Percentiles rank a stretch among this genome's conserved stretches.
Evolutionary conservation across 2,329 filamentous ascomycete species (phyloP).

Genomic region (Venturia asperata): DNA sequence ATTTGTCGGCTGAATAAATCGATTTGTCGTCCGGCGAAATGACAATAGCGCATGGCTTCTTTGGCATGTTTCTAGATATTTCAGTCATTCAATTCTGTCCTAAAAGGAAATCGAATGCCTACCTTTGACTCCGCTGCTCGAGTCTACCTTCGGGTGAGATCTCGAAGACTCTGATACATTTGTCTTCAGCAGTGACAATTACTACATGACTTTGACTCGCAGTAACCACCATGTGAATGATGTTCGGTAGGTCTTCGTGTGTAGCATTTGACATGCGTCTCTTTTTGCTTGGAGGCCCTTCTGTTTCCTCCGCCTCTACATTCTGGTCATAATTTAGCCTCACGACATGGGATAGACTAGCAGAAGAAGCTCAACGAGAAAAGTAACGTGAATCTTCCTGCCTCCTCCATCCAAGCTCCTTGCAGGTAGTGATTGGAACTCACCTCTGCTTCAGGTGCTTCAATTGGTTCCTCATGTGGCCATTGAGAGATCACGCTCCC

Average conservation of each 20-base stretch:
- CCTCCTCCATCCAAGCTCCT: not conserved
- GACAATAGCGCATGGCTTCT: conserved; percentile 71
- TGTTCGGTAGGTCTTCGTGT: conserved; percentile 42
- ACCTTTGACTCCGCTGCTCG: conserved; percentile 57
- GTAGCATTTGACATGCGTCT: conserved; percentile 31
- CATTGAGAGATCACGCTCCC: conserved; percentile 56
- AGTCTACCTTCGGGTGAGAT: conserved; percentile 56
- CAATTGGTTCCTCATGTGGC: conserved; percentile 34
- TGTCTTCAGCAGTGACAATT: conserved; percentile 83
- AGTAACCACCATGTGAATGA: conserved; percentile 62
- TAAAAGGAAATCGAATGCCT: conserved; percentile 42
- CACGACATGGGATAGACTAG: not conserved
- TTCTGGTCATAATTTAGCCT: not conserved
- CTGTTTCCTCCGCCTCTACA: conserved; percentile 23
- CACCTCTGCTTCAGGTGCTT: not conserved
- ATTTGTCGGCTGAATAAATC: conserved; percentile 86
- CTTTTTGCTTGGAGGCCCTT: conserved; percentile 36
- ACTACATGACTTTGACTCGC: conserved; percentile 61
- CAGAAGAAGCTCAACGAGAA: not conserved
- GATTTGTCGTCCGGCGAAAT: conserved; percentile 62
- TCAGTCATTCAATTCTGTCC: conserved; percentile 30
- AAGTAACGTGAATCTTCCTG: not conserved
- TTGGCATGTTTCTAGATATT: conserved; percentile 65
- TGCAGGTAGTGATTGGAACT: conserved; percentile 27
- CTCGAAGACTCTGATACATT: conserved; percentile 76